Evolutionary conservation across 73 alveolate genomes (phyloP).

Genomic region (Blepharisma japonicum): DNA sequence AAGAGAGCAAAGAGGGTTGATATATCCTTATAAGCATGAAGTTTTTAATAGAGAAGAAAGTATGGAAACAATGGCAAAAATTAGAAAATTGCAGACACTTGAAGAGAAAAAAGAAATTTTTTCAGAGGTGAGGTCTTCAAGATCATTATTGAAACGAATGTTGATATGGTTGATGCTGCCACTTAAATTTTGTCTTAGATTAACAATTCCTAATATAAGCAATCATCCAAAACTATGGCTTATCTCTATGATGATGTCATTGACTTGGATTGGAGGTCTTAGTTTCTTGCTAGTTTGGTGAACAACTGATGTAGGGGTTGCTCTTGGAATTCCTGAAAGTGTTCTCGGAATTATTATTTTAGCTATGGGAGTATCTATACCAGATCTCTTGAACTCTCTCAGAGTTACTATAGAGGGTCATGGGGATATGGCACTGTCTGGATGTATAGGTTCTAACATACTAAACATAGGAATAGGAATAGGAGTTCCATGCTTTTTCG

Average conservation of each 20-base stretch:
- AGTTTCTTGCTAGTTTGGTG: constrained; percentile 29
- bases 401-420: background rate
- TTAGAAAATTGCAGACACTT: too few relatives aligned
- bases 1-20: background rate
- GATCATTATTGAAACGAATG: too few relatives aligned
- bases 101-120: too few relatives aligned
- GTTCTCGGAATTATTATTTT: constrained; percentile 12
- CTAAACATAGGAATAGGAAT: background rate
- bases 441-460: constrained; percentile 9
- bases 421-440: constrained; percentile 10
- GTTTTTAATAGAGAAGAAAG: too few relatives aligned
- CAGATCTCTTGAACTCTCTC: constrained; percentile 7
- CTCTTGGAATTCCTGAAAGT: constrained; percentile 18
- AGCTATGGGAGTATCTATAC: constrained; percentile 12
- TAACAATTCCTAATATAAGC: background rate
- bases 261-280: constrained; percentile 20
- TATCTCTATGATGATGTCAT: background rate
- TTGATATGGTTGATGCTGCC: background rate
- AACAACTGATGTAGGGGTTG: constrained; percentile 16
- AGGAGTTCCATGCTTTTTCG: constrained; percentile 23
- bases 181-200: background rate
- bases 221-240: constrained; percentile 12
- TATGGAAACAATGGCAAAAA: too few relatives aligned
- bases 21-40: background rate
- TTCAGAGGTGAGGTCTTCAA: too few relatives aligned